A percentile compares a stretch with the other conserved stretches of the same genome.
These are phyloP conservation scores for Cryptococcus sp. DNA, from an alignment of 1,284 basidiomycete species.

Conservation along the genomic window DNA sequence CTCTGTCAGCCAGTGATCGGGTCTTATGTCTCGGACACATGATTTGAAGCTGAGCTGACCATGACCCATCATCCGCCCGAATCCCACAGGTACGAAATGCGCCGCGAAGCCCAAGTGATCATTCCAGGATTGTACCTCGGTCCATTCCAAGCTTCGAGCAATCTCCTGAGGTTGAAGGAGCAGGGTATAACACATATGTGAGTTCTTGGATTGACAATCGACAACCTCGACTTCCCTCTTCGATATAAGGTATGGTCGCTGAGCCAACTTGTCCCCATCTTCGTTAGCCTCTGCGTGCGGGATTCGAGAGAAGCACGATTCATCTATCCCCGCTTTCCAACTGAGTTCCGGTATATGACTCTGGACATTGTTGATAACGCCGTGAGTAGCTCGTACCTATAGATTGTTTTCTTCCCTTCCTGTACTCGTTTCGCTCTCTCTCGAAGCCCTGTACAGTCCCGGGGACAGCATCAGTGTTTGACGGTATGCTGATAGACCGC, in stretches of 20 bases:
- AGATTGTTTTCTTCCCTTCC: conserved; percentile 20
- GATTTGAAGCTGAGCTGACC: too few species aligned
- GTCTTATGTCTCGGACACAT: too few species aligned
- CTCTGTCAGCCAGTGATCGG: too few species aligned
- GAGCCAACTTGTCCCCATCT: not conserved
- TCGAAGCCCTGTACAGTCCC: not conserved
- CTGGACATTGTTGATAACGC: conserved; percentile 87
- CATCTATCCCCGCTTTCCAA: conserved; percentile 80
- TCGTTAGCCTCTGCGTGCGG: conserved; percentile 74
- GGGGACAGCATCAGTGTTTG: not conserved
- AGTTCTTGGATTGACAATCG: conserved; percentile 38
- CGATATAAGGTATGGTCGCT: not conserved
- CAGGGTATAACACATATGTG: conserved; percentile 85
- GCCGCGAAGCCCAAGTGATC: conserved; percentile 88
- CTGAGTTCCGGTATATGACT: conserved; percentile 74
- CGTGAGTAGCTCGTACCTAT: conserved; percentile 46
- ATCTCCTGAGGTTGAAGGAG: conserved; percentile 65
- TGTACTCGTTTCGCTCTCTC: not conserved
- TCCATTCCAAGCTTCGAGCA: conserved; percentile 83
- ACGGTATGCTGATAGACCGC: not conserved
- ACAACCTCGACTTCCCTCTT: not conserved
- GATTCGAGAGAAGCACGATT: conserved; percentile 85
- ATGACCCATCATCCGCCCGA: too few species aligned
- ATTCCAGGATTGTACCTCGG: conserved; percentile 80
- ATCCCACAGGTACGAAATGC: conserved; percentile 83